These are phyloP conservation scores for Aspergillus sp. DNA, from an alignment of 2,329 filamentous ascomycete species.

Conservation along the genomic window DNA sequence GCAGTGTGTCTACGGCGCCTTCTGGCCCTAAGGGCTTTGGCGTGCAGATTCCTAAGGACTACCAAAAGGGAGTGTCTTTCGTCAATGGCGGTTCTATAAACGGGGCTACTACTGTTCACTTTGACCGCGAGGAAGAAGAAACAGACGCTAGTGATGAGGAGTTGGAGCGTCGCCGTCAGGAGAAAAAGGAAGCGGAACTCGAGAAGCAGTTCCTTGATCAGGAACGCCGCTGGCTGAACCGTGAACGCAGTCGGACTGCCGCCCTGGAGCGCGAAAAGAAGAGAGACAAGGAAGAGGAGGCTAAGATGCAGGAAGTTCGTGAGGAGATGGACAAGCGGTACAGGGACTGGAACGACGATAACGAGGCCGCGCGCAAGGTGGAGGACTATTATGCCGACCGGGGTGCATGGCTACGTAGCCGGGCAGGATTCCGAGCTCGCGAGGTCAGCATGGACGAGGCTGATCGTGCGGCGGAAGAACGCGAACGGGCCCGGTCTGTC, in stretches of 20 bases:
- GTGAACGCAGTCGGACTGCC: conserved; percentile 79
- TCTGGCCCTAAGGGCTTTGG: conserved; percentile 67
- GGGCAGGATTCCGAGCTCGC: conserved; percentile 69
- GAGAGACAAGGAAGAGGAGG: conserved; percentile 74
- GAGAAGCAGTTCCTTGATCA: conserved; percentile 82
- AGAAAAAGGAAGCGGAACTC: conserved; percentile 71
- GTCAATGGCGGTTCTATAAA: conserved; percentile 75
- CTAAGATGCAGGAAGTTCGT: conserved; percentile 63
- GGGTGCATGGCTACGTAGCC: conserved; percentile 79
- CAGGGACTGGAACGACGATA: conserved; percentile 84
- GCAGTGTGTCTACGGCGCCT: conserved; percentile 72
- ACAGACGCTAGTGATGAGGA: conserved; percentile 86
- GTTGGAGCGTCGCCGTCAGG: conserved; percentile 69
- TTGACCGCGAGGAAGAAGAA: conserved; percentile 77
- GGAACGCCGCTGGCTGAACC: conserved; percentile 86
- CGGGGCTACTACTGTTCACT: conserved; percentile 51
- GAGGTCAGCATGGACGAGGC: conserved; percentile 78
- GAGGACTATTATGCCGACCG: conserved; percentile 87
- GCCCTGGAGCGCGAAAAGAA: conserved; percentile 83
- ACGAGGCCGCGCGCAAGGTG: conserved; percentile 70
- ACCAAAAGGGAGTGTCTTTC: conserved; percentile 77
- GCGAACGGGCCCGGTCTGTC: conserved; percentile 69
- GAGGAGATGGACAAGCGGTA: conserved; percentile 72
- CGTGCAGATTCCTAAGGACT: conserved; percentile 66
- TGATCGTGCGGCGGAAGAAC: conserved; percentile 76